A percentile compares a stretch with the other conserved stretches of the same genome.
Evolutionary conservation across 192 early-diverging fungal genomes (phyloP).

Genomic region (Coemansia sp.): DNA sequence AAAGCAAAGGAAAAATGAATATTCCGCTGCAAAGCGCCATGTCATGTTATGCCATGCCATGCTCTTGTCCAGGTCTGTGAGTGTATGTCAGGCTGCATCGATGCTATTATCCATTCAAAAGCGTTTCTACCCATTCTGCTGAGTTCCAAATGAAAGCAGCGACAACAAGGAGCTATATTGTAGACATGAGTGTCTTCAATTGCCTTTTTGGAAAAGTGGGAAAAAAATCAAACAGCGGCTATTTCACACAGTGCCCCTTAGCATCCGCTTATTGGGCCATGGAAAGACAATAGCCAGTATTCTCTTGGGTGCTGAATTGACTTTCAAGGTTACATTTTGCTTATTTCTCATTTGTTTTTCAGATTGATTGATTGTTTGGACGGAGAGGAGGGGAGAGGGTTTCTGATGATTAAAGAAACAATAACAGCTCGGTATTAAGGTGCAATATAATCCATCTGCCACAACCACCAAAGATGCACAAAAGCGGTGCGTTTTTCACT

Average conservation of each 20-base stretch:
- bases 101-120: conserved; percentile 1
- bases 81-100: neutral
- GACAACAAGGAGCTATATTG: neutral
- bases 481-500: neutral
- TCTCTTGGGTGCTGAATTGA: neutral
- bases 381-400: neutral
- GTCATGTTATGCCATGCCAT: conserved; percentile 9
- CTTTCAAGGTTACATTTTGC: neutral
- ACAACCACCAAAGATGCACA: conserved; percentile 1
- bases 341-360: neutral
- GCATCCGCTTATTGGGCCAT: conserved; percentile 3
- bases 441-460: conserved; percentile 2
- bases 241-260: conserved; percentile 1
- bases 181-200: neutral
- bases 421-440: neutral
- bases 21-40: conserved; percentile 6
- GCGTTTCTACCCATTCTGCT: neutral
- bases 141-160: neutral
- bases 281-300: neutral
- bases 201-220: neutral
- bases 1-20: neutral
- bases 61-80: neutral
- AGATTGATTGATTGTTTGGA: neutral
- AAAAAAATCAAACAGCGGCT: neutral
- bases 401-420: neutral